These are phyloP conservation scores for Phytophthora aleatoria DNA, from an alignment of 352 stramenopile genomes.

Conservation along the genomic window DNA sequence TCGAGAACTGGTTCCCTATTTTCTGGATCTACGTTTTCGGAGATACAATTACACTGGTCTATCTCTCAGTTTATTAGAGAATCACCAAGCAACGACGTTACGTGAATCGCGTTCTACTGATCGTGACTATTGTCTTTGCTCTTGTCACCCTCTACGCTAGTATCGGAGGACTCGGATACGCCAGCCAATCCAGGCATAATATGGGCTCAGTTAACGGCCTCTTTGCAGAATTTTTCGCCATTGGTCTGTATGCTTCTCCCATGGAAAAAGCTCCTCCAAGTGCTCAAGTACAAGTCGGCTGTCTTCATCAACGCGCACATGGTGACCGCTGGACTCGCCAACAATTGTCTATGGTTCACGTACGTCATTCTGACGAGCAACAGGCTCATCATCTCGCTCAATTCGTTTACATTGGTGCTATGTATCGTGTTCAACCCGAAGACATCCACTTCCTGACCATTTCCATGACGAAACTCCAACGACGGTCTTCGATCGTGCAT, in stretches of 20 bases:
- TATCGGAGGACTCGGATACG: constrained; percentile 40
- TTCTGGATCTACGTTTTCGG: constrained; percentile 37
- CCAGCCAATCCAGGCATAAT: constrained; percentile 27
- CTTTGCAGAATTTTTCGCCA: constrained; percentile 35
- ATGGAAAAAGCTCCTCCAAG: constrained; percentile 45
- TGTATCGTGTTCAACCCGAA: constrained; percentile 37
- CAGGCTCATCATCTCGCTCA: constrained; percentile 41
- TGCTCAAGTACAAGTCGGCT: constrained; percentile 22
- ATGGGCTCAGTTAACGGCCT: constrained; percentile 35
- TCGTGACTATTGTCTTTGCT: constrained; percentile 24
- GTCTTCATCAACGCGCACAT: constrained; percentile 33
- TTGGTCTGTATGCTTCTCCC: constrained; percentile 45
- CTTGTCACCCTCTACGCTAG: constrained; percentile 46
- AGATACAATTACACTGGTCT: constrained; percentile 23
- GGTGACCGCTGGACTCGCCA: constrained; percentile 26
- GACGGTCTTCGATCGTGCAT: too few relatives aligned
- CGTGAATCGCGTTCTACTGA: constrained; percentile 29
- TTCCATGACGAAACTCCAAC: too few relatives aligned
- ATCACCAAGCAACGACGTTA: constrained; percentile 24
- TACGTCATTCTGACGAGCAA: constrained; percentile 38
- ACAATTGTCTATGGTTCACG: constrained; percentile 38
- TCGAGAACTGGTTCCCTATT: constrained; percentile 27
- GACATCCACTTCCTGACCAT: background rate
- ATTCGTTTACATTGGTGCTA: constrained; percentile 25
- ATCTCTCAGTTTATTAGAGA: constrained; percentile 30